A percentile compares a stretch with the other conserved stretches of the same genome.
phyloP scores from a whole-genome alignment of 208 protist species.

The Naegleria lovaniensis region DNA sequence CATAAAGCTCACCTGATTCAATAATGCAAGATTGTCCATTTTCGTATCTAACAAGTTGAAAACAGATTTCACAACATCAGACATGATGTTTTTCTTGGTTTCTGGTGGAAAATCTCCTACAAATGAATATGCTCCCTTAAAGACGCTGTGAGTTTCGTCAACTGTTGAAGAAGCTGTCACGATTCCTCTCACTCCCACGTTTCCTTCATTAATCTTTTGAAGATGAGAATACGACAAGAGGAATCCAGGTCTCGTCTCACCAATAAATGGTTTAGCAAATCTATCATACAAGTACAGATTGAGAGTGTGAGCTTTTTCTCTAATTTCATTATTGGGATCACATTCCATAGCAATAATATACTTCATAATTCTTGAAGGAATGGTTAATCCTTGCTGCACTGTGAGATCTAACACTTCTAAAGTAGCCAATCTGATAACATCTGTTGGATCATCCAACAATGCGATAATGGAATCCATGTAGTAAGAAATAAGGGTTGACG shows the following conservation, averaged over 20 bases:
- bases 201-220: not conserved
- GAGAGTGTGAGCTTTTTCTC: not conserved
- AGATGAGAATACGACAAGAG: not conserved
- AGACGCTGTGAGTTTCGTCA: not conserved
- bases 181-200: not conserved
- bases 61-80: not conserved
- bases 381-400: not conserved
- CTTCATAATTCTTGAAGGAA: not conserved
- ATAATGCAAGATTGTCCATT: not conserved
- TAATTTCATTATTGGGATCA: not conserved
- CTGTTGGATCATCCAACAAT: not conserved
- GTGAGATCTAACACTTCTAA: not conserved
- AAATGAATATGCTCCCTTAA: not conserved
- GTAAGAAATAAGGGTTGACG: not conserved
- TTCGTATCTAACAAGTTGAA: not conserved
- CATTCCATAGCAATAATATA: not conserved
- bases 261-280: not conserved
- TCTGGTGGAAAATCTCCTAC: not conserved
- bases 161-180: no score
- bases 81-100: not conserved
- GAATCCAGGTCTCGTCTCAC: not conserved
- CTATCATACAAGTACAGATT: not conserved
- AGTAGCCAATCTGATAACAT: not conserved
- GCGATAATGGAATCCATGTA: not conserved
- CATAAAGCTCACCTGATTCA: not conserved